Evolutionary conservation across 31 red algal species (phyloP), one percentile per base, ranked within the genome.

Genomic region (Asparagopsis taxiformis): DNA sequence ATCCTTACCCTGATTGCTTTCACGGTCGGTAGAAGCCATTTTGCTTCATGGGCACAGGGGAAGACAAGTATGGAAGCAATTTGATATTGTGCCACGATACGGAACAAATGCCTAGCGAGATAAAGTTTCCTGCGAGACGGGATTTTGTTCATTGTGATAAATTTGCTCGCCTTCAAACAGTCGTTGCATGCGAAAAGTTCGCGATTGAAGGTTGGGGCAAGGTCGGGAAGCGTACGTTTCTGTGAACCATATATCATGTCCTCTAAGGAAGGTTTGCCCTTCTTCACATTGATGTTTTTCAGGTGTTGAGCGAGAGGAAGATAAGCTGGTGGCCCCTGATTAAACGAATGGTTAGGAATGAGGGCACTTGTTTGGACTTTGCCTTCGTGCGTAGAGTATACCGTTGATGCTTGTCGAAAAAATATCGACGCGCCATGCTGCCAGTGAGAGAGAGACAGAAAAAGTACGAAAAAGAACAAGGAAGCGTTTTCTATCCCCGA

Each of bases 251-350:
- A 84, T 4, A 48, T 68, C 79, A 84, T 84, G 26, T 84, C 79
- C 32, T 73, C 67, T 5, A 84, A 49, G 49, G 79, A 65, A 39
- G 79, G 55, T 19, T 43, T 64, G 39, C 68, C 16, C 20, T 30
- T 57, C 21, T 62, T 52, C 17, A 31, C 15, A 17, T 76, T 62
- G 23, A 84, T 28, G 7, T 50, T 38, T 31, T 63, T 65, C n/a
- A 84, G 59, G 24, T 84, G 79, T 65, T 84, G 79, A 38, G 79
- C 65, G 16, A 84, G 79, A 2, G 79, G 79, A 4, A 84, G 58
- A 22, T 84, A 84, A 46, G 59, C 20, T 50, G 74, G 59, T 22
- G 74, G 48, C 7, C 19, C 61, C 32, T 16, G 34, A 23, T 30
- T 51, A 19, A 69, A 8, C 38, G 16, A 21, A 0, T 9, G 65